These are phyloP conservation scores for Gloeopeniophorella convolvens DNA, from an alignment of 768 basidiomycete species.

Conservation along the genomic window DNA sequence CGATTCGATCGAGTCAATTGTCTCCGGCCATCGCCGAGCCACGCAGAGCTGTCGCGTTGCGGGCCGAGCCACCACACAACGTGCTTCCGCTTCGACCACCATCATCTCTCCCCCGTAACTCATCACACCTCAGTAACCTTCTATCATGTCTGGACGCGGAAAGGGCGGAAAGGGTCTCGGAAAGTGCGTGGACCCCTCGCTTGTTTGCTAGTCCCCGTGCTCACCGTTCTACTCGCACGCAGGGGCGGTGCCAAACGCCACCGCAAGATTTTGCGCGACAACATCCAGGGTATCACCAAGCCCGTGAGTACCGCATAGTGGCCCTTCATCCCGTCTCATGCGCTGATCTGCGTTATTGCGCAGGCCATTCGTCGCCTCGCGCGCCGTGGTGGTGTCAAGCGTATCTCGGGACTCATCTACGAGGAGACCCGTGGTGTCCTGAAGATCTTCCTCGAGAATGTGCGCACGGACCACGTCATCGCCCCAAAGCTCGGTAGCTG, in stretches of 20 bases:
- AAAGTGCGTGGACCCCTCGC: constrained; percentile 24
- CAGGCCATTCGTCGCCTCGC: constrained; percentile 48
- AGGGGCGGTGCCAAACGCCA: constrained; percentile 40
- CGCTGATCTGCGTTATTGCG: constrained; percentile 13
- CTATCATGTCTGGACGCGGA: constrained; percentile 41
- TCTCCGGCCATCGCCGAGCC: constrained; percentile 10
- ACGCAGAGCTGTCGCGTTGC: too few relatives aligned
- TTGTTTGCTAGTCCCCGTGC: too few relatives aligned
- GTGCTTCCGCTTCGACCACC: background rate
- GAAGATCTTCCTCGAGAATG: constrained; percentile 54
- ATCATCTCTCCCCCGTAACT: too few relatives aligned
- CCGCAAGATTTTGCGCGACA: constrained; percentile 41
- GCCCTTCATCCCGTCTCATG: background rate
- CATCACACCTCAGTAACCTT: too few relatives aligned
- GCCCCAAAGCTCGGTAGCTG: background rate
- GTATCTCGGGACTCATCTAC: constrained; percentile 53
- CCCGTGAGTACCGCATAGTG: too few relatives aligned
- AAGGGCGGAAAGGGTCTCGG: constrained; percentile 44
- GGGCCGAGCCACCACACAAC: too few relatives aligned
- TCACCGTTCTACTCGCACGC: constrained; percentile 7
- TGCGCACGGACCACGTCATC: constrained; percentile 25
- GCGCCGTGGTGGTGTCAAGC: constrained; percentile 63
- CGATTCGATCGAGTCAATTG: too few relatives aligned
- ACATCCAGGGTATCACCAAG: constrained; percentile 49
- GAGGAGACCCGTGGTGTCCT: constrained; percentile 62